These are phyloP conservation scores for Penicillium egyptiacum DNA, from an alignment of 495 filamentous ascomycete species.

Conservation along the genomic window DNA sequence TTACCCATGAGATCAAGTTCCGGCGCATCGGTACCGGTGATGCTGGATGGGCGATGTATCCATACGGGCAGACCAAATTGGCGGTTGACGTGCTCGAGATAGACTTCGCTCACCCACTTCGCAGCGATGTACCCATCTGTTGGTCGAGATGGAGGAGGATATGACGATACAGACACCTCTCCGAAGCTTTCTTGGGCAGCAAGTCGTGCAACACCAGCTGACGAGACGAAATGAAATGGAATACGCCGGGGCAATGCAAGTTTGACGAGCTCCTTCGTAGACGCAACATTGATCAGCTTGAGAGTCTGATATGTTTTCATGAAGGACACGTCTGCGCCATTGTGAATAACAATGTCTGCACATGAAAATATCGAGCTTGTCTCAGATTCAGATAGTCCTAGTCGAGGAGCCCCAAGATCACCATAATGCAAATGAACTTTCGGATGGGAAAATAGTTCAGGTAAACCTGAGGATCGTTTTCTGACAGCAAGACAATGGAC, in stretches of 20 bases:
- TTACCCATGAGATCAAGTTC: conserved; percentile 31
- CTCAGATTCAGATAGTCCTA: conserved; percentile 39
- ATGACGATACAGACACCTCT: conserved; percentile 20
- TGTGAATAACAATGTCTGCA: conserved; percentile 51
- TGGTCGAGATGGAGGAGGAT: conserved; percentile 18
- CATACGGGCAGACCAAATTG: conserved; percentile 33
- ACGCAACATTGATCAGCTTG: conserved; percentile 39
- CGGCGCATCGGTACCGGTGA: conserved; percentile 23
- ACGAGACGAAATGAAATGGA: conserved; percentile 55
- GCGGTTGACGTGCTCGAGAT: conserved; percentile 39
- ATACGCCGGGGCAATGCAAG: conserved; percentile 33
- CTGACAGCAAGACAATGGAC: conserved; percentile 40
- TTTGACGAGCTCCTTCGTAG: conserved; percentile 43
- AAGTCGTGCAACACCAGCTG: conserved; percentile 33
- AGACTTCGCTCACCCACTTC: conserved; percentile 56
- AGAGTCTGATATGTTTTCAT: conserved; percentile 48
- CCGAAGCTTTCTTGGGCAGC: conserved; percentile 18
- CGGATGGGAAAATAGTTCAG: conserved; percentile 17
- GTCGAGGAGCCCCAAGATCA: conserved; percentile 27
- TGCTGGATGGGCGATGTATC: conserved; percentile 42
- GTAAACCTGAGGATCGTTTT: conserved; percentile 3
- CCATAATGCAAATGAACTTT: conserved; percentile 43
- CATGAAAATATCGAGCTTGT: conserved; percentile 25
- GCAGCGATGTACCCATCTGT: conserved; percentile 47
- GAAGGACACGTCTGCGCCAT: conserved; percentile 52